Evolutionary conservation across 495 filamentous ascomycete genomes (phyloP).

Genomic region (Articulospora tetracladia): DNA sequence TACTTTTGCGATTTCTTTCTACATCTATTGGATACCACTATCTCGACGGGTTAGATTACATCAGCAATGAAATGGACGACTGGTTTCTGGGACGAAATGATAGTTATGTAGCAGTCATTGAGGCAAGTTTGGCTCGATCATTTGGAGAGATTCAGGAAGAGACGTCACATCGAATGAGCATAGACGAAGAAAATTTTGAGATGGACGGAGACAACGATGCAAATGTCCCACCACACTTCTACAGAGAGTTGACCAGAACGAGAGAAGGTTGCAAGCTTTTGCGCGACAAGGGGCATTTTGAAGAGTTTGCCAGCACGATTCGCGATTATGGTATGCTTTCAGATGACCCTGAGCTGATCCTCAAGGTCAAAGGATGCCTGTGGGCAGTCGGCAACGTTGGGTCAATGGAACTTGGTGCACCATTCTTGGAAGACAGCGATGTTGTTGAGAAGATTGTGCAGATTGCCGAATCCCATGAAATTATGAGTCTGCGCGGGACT

Average conservation of each 20-base stretch:
- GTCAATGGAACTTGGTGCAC: constrained; percentile 94
- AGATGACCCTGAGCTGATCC: constrained; percentile 80
- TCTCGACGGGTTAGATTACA: constrained; percentile 93
- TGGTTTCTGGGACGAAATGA: constrained; percentile 97
- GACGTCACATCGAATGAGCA: constrained; percentile 43
- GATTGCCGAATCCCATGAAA: constrained; percentile 82
- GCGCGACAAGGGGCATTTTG: constrained; percentile 90
- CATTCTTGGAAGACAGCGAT: constrained; percentile 83
- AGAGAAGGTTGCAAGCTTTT: constrained; percentile 87
- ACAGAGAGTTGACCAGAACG: constrained; percentile 89
- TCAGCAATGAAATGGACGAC: constrained; percentile 98
- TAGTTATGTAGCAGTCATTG: constrained; percentile 88
- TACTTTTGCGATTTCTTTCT: constrained; percentile 88
- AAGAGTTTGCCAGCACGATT: constrained; percentile 85
- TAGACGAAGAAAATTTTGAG: constrained; percentile 50
- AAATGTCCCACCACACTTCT: constrained; percentile 91
- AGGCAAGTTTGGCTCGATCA: constrained; percentile 88
- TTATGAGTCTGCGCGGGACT: constrained; percentile 89
- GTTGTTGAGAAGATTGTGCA: constrained; percentile 79
- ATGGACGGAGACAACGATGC: constrained; percentile 44
- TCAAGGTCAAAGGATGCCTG: constrained; percentile 94
- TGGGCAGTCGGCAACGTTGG: constrained; percentile 99
- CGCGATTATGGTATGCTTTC: constrained; percentile 76
- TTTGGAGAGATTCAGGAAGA: constrained; percentile 57
- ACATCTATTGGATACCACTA: constrained; percentile 98